A percentile compares a stretch with the other conserved stretches of the same genome.
These are phyloP conservation scores for Talaromyces piceae DNA, from an alignment of 2,329 filamentous ascomycete genomes.

Conservation along the genomic window DNA sequence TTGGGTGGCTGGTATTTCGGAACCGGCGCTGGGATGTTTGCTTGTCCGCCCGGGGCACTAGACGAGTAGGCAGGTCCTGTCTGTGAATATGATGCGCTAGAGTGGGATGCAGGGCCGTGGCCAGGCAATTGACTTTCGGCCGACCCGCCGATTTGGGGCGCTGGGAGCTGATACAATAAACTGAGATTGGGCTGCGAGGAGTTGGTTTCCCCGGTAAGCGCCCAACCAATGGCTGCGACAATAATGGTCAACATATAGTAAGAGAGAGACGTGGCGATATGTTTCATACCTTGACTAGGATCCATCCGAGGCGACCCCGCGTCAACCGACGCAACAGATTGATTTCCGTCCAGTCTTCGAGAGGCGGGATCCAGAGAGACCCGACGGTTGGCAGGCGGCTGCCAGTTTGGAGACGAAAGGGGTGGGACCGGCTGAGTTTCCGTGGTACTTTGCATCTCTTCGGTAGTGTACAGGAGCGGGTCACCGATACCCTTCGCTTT, in stretches of 20 bases:
- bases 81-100: conserved; percentile 21
- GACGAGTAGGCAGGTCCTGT: conserved; percentile 21
- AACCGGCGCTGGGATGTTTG: background rate
- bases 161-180: conserved; percentile 63
- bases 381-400: conserved; percentile 17
- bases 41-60: background rate
- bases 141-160: conserved; percentile 18
- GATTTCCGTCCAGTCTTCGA: conserved; percentile 17
- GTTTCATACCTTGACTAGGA: conserved; percentile 44
- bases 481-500: conserved; percentile 83
- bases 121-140: conserved; percentile 22
- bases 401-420: conserved; percentile 46
- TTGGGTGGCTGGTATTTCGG: conserved; percentile 5
- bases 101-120: conserved; percentile 20
- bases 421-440: conserved; percentile 47
- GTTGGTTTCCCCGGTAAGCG: conserved; percentile 78
- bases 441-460: conserved; percentile 69
- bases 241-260: conserved; percentile 22
- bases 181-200: conserved; percentile 78
- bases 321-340: conserved; percentile 22
- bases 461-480: conserved; percentile 55
- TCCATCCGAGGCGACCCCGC: conserved; percentile 41
- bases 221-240: conserved; percentile 65
- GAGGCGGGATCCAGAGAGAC: conserved; percentile 17
- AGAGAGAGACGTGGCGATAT: background rate